These are phyloP conservation scores for Asterochloris sp. DNA, from an alignment of 139 green algal species.

Conservation along the genomic window DNA sequence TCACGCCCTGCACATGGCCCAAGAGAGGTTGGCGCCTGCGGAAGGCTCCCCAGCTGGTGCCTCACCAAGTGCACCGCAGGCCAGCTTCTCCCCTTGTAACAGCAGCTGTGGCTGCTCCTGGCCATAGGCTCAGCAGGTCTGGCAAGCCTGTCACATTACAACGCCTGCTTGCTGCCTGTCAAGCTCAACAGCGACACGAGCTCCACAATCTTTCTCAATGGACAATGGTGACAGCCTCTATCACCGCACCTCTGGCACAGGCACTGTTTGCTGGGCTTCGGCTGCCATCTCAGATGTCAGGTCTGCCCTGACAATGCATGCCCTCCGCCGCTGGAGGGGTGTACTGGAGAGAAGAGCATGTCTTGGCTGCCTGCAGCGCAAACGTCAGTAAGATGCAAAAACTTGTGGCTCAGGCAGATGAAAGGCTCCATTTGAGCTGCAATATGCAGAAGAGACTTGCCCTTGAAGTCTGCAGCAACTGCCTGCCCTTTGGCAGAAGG, in stretches of 20 bases:
- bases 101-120: background rate
- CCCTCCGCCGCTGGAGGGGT: too few relatives aligned
- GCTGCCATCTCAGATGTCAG: slow-evolving; percentile 13
- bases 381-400: background rate
- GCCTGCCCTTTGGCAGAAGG: too few relatives aligned
- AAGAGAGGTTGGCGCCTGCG: background rate
- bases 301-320: background rate
- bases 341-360: background rate
- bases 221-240: too few relatives aligned
- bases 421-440: background rate
- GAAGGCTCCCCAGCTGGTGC: background rate
- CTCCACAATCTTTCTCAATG: too few relatives aligned
- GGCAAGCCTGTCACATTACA: too few relatives aligned
- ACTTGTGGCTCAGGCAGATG: background rate
- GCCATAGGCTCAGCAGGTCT: too few relatives aligned
- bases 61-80: background rate
- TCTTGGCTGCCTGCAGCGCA: background rate
- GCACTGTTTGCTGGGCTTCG: background rate
- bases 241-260: background rate
- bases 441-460: background rate
- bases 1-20: slow-evolving; percentile 42
- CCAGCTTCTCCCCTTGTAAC: background rate
- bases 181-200: too few relatives aligned
- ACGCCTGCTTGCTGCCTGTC: too few relatives aligned
- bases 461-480: too few relatives aligned